These are phyloP conservation scores for Penicillium angulare DNA, from an alignment of 495 filamentous ascomycete genomes.

Conservation along the genomic window DNA sequence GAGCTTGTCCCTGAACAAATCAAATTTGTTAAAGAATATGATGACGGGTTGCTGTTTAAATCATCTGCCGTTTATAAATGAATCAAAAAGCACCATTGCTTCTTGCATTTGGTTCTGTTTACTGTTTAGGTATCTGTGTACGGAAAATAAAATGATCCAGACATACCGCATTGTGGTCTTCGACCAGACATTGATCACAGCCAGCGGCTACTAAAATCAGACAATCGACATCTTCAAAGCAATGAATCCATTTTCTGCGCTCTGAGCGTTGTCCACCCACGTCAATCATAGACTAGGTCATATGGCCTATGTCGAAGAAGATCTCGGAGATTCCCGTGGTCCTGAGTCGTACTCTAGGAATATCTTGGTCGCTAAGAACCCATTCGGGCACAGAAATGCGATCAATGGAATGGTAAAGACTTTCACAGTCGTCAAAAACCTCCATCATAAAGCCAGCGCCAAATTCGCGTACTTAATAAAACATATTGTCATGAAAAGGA, in stretches of 20 bases:
- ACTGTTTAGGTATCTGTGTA: neutral
- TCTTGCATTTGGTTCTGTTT: constrained; percentile 98
- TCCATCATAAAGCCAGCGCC: constrained; percentile 72
- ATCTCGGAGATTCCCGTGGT: constrained; percentile 98
- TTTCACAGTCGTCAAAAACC: constrained; percentile 26
- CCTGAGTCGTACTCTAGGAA: constrained; percentile 84
- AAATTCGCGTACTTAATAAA: too few relatives aligned
- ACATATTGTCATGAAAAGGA: constrained; percentile 93
- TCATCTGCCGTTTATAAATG: constrained; percentile 95
- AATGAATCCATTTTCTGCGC: constrained; percentile 99
- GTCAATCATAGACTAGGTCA: constrained; percentile 99
- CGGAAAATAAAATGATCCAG: neutral
- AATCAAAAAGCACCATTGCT: constrained; percentile 98
- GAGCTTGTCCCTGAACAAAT: constrained; percentile 92
- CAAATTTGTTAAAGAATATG: constrained; percentile 98
- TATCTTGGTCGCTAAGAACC: constrained; percentile 94
- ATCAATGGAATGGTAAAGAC: constrained; percentile 89
- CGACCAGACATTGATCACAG: constrained; percentile 94
- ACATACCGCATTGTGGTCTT: constrained; percentile 95
- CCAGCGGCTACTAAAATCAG: constrained; percentile 94
- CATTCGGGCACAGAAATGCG: constrained; percentile 84
- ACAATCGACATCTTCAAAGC: constrained; percentile 95
- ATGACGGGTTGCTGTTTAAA: constrained; percentile 95
- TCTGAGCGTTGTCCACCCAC: constrained; percentile 96
- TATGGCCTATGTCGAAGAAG: constrained; percentile 86